These are phyloP conservation scores for Chaetomium fimeti DNA, from an alignment of 495 filamentous ascomycete genomes.

Conservation along the genomic window DNA sequence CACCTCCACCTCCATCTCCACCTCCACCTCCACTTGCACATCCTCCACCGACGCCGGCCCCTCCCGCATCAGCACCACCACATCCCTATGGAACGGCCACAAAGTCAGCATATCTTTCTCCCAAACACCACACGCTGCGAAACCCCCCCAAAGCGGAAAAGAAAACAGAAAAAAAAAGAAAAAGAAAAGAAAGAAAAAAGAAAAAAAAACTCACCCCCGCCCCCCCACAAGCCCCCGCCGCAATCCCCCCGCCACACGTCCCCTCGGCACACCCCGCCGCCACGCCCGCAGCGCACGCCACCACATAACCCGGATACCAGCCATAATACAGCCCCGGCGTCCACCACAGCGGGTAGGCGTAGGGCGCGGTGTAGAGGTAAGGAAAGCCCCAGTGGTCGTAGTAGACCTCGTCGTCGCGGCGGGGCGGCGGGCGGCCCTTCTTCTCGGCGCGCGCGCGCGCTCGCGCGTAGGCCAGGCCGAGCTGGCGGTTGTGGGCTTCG, in stretches of 20 bases:
- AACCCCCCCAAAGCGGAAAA: no score
- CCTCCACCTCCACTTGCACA: constrained; percentile 35
- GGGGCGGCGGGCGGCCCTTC: constrained; percentile 53
- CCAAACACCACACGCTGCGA: not conserved
- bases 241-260: constrained; percentile 39
- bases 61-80: constrained; percentile 47
- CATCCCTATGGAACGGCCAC: constrained; percentile 44
- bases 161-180: not conserved
- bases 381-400: constrained; percentile 56
- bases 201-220: constrained; percentile 28
- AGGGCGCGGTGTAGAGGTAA: constrained; percentile 44
- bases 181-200: not conserved
- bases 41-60: constrained; percentile 27
- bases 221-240: constrained; percentile 38
- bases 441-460: constrained; percentile 61
- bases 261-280: constrained; percentile 33
- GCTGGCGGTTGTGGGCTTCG: constrained; percentile 45
- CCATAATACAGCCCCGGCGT: constrained; percentile 30
- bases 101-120: constrained; percentile 7
- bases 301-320: constrained; percentile 44
- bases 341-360: constrained; percentile 38
- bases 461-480: constrained; percentile 63
- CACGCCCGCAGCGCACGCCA: constrained; percentile 25
- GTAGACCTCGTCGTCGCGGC: constrained; percentile 35
- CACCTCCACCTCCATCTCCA: not conserved